Conservation (phyloP, 2,329 filamentous ascomycete species). For the Talaromyces marneffei region DNA sequence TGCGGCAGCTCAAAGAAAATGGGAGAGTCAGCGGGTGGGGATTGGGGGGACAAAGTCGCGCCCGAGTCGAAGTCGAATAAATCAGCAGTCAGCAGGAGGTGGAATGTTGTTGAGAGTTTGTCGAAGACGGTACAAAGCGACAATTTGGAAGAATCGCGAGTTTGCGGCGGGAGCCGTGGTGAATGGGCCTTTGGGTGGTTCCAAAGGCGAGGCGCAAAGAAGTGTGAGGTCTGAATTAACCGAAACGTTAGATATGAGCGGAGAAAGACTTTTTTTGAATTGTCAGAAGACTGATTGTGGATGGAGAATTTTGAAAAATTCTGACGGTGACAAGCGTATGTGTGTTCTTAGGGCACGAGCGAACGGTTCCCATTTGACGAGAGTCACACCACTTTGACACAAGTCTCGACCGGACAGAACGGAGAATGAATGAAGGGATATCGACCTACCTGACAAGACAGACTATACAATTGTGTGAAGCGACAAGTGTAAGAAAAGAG, state of each 20-base stretch:
- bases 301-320: not conserved
- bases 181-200: constrained; percentile 33
- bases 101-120: constrained; percentile 46
- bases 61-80: constrained; percentile 20
- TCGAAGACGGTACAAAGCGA: constrained; percentile 38
- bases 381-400: not conserved
- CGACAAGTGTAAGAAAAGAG: not conserved
- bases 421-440: not conserved
- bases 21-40: constrained; percentile 46
- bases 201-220: constrained; percentile 30
- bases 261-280: not conserved
- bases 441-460: not conserved
- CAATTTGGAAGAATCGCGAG: constrained; percentile 37
- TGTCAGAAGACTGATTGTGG: not conserved
- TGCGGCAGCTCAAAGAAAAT: constrained; percentile 90
- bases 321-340: not conserved
- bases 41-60: constrained; percentile 35
- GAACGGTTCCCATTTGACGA: not conserved
- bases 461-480: not conserved
- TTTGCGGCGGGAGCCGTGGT: constrained; percentile 35
- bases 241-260: not conserved
- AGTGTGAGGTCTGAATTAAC: not conserved
- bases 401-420: not conserved
- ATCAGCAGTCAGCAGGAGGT: constrained; percentile 33
- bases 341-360: constrained; percentile 4